Percentiles rank a stretch among this genome's conserved stretches.
Conservation (phyloP, 139 green algal species). For the Eudorina sp. region DNA sequence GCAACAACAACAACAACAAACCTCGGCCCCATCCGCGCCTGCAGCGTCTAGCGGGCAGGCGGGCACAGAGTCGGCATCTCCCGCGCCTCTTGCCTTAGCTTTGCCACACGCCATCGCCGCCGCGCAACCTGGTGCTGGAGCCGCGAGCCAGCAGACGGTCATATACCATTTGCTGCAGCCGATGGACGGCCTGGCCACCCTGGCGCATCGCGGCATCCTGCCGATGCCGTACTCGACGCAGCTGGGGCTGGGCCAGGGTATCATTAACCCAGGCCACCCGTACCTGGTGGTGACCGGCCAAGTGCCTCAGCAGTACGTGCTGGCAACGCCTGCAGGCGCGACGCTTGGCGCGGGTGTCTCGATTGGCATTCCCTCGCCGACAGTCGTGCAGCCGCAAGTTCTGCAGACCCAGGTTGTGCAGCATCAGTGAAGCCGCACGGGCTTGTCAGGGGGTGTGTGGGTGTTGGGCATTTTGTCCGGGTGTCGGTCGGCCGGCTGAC, state of each 20-base stretch:
- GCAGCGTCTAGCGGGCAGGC: neutral
- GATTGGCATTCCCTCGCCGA: neutral
- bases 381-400: neutral
- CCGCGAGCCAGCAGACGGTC: neutral
- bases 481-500: too few relatives aligned
- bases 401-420: neutral
- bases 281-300: neutral
- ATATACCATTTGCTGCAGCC: neutral
- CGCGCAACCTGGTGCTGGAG: neutral
- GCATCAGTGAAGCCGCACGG: neutral
- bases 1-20: constrained; percentile 22
- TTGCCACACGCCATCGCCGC: neutral
- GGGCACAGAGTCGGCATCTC: neutral
- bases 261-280: neutral
- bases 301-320: neutral
- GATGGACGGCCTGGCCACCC: neutral
- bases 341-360: neutral
- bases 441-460: too few relatives aligned
- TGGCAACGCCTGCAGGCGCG: neutral
- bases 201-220: neutral
- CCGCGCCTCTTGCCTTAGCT: neutral
- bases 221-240: neutral
- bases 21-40: neutral
- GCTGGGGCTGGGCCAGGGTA: neutral
- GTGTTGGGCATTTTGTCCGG: too few relatives aligned